phyloP scores from a whole-genome alignment of 1,284 basidiomycete species.

The Cryptococcus jaspeensis region DNA sequence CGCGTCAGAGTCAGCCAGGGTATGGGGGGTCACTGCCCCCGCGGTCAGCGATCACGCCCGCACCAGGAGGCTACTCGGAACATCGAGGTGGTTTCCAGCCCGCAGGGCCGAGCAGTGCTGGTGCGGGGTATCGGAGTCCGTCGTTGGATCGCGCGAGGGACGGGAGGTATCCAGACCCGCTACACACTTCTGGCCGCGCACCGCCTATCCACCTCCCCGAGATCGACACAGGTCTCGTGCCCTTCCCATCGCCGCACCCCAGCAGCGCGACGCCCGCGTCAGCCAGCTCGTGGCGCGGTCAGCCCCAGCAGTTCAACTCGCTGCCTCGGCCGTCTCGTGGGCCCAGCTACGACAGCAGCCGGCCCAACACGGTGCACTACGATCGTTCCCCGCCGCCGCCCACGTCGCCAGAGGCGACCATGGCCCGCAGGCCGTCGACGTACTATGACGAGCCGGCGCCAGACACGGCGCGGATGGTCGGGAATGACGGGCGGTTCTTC shows the following conservation, averaged over 20 bases:
- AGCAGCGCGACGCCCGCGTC: constrained; percentile 1
- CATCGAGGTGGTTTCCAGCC: constrained; percentile 9
- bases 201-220: constrained; percentile 12
- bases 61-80: constrained; percentile 14
- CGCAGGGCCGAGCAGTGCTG: not conserved
- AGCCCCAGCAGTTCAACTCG: constrained; percentile 7
- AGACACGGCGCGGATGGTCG: constrained; percentile 10
- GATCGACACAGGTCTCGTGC: constrained; percentile 19
- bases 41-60: constrained; percentile 23
- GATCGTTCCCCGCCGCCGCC: constrained; percentile 29
- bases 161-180: constrained; percentile 35
- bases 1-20: constrained; percentile 14
- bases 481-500: constrained; percentile 7
- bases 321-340: constrained; percentile 6
- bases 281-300: not conserved
- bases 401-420: constrained; percentile 37
- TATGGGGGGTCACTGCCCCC: constrained; percentile 21
- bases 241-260: constrained; percentile 37
- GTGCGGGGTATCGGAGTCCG: constrained; percentile 13
- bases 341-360: constrained; percentile 8
- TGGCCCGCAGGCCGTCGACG: constrained; percentile 31
- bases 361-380: constrained; percentile 27
- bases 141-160: constrained; percentile 29
- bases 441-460: constrained; percentile 28
- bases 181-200: constrained; percentile 8